Percentiles rank a stretch among this genome's conserved stretches.
These are phyloP conservation scores for Neurospora discreta DNA, from an alignment of 495 filamentous ascomycete genomes.

Conservation along the genomic window DNA sequence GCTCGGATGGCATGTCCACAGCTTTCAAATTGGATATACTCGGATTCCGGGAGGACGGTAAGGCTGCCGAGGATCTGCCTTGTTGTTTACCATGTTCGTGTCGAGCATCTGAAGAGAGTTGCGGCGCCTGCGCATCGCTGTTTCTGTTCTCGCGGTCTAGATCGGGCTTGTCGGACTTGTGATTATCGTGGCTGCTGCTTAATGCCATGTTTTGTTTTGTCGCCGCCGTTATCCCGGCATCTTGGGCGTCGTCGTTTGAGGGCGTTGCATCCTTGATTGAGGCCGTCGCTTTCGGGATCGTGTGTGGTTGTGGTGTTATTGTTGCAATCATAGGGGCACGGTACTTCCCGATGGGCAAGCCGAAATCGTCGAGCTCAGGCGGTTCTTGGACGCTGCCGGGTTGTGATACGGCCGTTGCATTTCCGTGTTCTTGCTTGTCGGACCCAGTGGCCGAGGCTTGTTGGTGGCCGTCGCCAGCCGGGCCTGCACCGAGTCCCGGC, in stretches of 20 bases:
- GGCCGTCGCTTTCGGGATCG: neutral
- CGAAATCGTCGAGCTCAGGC: slow-evolving; percentile 44
- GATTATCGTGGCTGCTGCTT: neutral
- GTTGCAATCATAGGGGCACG: slow-evolving; percentile 5
- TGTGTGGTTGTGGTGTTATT: neutral
- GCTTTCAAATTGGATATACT: neutral
- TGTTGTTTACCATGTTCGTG: slow-evolving; percentile 4
- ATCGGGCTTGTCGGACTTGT: slow-evolving; percentile 2
- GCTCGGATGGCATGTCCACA: neutral
- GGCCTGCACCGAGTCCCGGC: slow-evolving; percentile 13
- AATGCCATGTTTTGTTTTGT: neutral
- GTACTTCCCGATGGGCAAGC: slow-evolving; percentile 38
- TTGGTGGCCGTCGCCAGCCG: slow-evolving; percentile 15
- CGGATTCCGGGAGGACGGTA: neutral
- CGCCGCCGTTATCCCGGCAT: neutral
- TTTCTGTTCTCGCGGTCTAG: neutral
- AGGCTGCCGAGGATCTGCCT: neutral
- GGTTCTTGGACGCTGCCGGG: slow-evolving; percentile 17
- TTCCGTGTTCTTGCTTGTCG: neutral
- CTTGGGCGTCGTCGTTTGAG: neutral
- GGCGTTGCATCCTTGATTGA: neutral
- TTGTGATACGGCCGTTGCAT: neutral
- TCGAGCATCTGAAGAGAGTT: slow-evolving; percentile 2
- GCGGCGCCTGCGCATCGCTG: neutral
- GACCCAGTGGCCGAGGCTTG: neutral